A percentile compares a stretch with the other conserved stretches of the same genome.
These are phyloP conservation scores for Stagonosporopsis tanaceti DNA, from an alignment of 2,329 filamentous ascomycete genomes.

Conservation along the genomic window DNA sequence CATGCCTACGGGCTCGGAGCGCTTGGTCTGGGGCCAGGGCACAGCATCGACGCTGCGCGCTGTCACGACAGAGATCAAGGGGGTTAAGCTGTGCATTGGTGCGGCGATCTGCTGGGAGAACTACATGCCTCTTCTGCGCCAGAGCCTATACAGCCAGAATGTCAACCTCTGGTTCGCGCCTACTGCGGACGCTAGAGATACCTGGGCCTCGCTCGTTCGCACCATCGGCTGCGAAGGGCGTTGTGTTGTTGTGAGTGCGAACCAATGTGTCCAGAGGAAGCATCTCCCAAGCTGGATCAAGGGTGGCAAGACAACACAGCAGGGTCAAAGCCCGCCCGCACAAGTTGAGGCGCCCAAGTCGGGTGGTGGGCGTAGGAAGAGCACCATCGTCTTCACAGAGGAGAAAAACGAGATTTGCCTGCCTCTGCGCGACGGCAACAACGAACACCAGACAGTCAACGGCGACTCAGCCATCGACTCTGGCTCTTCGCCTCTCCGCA, in stretches of 20 bases:
- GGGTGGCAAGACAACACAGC: constrained; percentile 16
- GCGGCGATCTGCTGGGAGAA: constrained; percentile 97
- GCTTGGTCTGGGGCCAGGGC: constrained; percentile 89
- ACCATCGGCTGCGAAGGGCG: constrained; percentile 83
- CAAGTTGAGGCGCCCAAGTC: constrained; percentile 7
- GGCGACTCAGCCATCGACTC: constrained; percentile 36
- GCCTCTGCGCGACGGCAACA: constrained; percentile 38
- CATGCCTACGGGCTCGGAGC: constrained; percentile 86
- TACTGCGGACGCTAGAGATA: constrained; percentile 83
- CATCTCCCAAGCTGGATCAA: constrained; percentile 67
- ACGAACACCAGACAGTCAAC: constrained; percentile 14
- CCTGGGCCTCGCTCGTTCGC: constrained; percentile 83
- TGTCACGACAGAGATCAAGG: constrained; percentile 79
- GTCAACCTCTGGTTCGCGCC: constrained; percentile 91
- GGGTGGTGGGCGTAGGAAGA: constrained; percentile 44
- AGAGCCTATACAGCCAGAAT: constrained; percentile 86
- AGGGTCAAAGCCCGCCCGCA: neutral
- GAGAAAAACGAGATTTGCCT: constrained; percentile 58
- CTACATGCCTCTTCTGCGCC: constrained; percentile 89
- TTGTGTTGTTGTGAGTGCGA: constrained; percentile 84
- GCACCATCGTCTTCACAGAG: constrained; percentile 51
- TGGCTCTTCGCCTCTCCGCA: constrained; percentile 21
- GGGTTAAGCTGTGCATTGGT: constrained; percentile 79
- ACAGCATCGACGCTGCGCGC: constrained; percentile 80
- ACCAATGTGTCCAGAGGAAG: constrained; percentile 75